Evolutionary conservation across 495 filamentous ascomycete genomes (phyloP).

Genomic region (Echria macrotheca): DNA sequence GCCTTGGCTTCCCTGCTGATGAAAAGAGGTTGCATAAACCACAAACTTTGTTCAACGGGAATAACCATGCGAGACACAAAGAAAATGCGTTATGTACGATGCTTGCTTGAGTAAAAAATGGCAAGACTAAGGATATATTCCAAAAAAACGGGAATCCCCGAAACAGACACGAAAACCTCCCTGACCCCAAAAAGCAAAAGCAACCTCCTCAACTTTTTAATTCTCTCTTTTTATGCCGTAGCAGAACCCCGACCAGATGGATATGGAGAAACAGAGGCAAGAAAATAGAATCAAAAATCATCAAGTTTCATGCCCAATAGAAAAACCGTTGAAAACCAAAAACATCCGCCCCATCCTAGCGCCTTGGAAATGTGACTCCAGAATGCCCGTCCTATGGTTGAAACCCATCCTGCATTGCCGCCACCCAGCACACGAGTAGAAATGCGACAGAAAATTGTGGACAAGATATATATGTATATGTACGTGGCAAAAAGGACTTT

Average conservation of each 20-base stretch:
- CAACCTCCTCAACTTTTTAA: constrained; percentile 11
- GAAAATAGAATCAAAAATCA: not conserved
- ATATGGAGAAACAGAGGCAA: not conserved
- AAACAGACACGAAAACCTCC: not conserved
- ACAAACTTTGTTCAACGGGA: no score
- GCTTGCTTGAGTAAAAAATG: not conserved
- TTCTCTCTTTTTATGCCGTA: constrained; percentile 12
- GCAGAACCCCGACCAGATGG: constrained; percentile 8
- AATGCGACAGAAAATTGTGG: constrained; percentile 6
- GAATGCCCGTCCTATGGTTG: constrained; percentile 2
- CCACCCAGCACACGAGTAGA: not conserved
- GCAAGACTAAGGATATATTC: constrained; percentile 2
- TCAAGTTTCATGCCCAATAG: not conserved
- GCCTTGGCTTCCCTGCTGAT: no score
- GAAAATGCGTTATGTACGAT: constrained; percentile 1
- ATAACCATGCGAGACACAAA: no score
- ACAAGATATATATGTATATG: constrained; percentile 16
- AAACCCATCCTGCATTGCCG: constrained; percentile 6
- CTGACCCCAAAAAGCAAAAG: not conserved
- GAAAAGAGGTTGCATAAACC: no score
- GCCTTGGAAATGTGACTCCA: constrained; percentile 13
- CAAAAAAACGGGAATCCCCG: not conserved
- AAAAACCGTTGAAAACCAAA: constrained; percentile 6
- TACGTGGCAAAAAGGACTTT: constrained; percentile 12
- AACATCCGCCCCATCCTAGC: constrained; percentile 6